These are phyloP conservation scores for Sarocladium brachiariae DNA, from an alignment of 2,329 filamentous ascomycete species.

Conservation along the genomic window DNA sequence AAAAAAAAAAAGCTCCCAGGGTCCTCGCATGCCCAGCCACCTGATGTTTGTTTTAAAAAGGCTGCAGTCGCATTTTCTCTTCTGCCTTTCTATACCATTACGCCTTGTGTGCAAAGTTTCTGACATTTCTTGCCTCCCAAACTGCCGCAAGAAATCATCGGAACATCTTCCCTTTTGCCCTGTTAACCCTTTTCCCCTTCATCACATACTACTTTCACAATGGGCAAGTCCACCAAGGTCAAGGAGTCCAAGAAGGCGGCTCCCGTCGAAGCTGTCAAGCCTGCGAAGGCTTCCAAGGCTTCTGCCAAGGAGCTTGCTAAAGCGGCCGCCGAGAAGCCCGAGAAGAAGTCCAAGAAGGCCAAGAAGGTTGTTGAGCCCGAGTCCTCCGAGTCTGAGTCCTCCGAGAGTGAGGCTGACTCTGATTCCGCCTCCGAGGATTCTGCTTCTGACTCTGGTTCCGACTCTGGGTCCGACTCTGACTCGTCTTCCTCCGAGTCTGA, in stretches of 20 bases:
- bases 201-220: conserved; percentile 30
- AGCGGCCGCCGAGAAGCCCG: conserved; percentile 42
- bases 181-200: conserved; percentile 11
- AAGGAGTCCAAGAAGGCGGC: conserved; percentile 46
- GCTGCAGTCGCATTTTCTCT: conserved; percentile 10
- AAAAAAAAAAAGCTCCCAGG: conserved; percentile 14
- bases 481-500: conserved; percentile 24
- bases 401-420: conserved; percentile 26
- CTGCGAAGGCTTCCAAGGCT: conserved; percentile 55
- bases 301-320: conserved; percentile 64
- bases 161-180: conserved; percentile 10
- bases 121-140: conserved; percentile 9
- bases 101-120: conserved; percentile 11
- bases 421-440: conserved; percentile 27
- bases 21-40: conserved; percentile 12
- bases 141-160: background rate
- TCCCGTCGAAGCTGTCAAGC: conserved; percentile 54
- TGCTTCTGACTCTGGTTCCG: conserved; percentile 17
- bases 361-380: conserved; percentile 35
- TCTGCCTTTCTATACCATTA: conserved; percentile 13
- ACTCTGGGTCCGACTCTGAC: conserved; percentile 1
- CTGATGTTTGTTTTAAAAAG: conserved; percentile 15
- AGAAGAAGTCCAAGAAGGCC: conserved; percentile 40
- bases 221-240: conserved; percentile 48
- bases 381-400: conserved; percentile 30